phyloP scores from a whole-genome alignment of 2,329 filamentous ascomycete genomes.

The Penicillium digitatum region DNA sequence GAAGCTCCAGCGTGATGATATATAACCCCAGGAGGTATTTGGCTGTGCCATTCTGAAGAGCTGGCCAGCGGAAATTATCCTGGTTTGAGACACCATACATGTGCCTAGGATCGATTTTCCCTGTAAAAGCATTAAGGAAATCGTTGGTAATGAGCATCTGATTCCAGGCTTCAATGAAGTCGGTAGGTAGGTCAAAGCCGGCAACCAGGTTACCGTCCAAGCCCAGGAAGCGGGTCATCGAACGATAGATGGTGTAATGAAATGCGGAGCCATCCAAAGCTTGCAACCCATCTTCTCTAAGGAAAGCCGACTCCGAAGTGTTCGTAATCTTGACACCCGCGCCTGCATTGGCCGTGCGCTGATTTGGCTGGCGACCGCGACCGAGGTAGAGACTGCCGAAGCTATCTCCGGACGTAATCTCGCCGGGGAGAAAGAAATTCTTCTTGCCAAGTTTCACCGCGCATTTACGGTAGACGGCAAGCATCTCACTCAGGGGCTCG shows the following conservation, averaged over 20 bases:
- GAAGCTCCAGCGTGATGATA: constrained; percentile 56
- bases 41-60: constrained; percentile 54
- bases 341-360: constrained; percentile 39
- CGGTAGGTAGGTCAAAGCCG: constrained; percentile 51
- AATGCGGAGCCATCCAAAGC: constrained; percentile 60
- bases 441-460: constrained; percentile 55
- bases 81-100: constrained; percentile 63
- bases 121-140: constrained; percentile 57
- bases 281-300: constrained; percentile 51
- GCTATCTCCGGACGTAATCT: constrained; percentile 60
- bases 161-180: constrained; percentile 55
- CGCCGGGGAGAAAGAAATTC: constrained; percentile 62
- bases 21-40: constrained; percentile 56
- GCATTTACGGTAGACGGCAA: constrained; percentile 54
- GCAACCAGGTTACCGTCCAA: constrained; percentile 55
- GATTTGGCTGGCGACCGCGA: constrained; percentile 55
- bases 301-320: constrained; percentile 44
- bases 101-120: constrained; percentile 59
- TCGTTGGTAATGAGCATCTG: constrained; percentile 56
- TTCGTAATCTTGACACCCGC: constrained; percentile 49
- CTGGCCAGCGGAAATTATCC: constrained; percentile 63
- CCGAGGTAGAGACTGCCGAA: constrained; percentile 60
- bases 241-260: constrained; percentile 60
- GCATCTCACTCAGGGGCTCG: constrained; percentile 58
- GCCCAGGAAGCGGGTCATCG: constrained; percentile 57